These are phyloP conservation scores for Suillus occidentalis DNA, from an alignment of 768 basidiomycete genomes.

Conservation along the genomic window DNA sequence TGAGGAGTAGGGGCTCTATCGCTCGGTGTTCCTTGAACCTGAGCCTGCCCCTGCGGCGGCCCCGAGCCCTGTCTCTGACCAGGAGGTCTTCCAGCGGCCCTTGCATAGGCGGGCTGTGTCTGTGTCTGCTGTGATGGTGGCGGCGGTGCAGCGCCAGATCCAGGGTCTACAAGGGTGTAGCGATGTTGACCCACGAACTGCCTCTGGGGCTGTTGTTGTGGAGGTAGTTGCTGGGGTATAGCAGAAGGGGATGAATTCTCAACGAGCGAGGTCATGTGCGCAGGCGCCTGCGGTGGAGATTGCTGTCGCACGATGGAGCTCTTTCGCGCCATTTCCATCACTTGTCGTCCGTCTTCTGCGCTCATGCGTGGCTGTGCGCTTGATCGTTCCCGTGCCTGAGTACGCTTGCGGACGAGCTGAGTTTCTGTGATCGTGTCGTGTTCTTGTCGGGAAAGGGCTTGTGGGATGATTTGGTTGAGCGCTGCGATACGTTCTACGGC, in stretches of 20 bases:
- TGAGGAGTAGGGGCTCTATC: slow-evolving; percentile 9
- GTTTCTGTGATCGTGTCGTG: slow-evolving; percentile 78
- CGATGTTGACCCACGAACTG: slow-evolving; percentile 42
- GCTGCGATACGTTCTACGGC: slow-evolving; percentile 73
- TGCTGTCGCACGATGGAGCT: slow-evolving; percentile 38
- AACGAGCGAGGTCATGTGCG: slow-evolving; percentile 14
- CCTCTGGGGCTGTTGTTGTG: slow-evolving; percentile 7
- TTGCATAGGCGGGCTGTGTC: slow-evolving; percentile 17
- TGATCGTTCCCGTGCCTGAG: slow-evolving; percentile 64
- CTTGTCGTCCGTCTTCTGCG: slow-evolving; percentile 38
- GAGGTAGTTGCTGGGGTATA: slow-evolving; percentile 8
- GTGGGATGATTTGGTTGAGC: slow-evolving; percentile 59
- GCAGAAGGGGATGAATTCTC: slow-evolving; percentile 13
- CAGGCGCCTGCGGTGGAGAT: slow-evolving; percentile 9
- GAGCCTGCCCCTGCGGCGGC: slow-evolving; percentile 12
- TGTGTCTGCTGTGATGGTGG: slow-evolving; percentile 14
- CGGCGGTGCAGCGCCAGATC: slow-evolving; percentile 20
- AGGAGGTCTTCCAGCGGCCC: slow-evolving; percentile 33
- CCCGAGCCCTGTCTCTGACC: slow-evolving; percentile 24
- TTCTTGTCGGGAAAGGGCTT: slow-evolving; percentile 70
- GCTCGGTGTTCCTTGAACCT: slow-evolving; percentile 4
- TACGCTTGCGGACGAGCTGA: slow-evolving; percentile 82
- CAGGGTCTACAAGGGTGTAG: slow-evolving; percentile 50
- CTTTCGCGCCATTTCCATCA: slow-evolving; percentile 57
- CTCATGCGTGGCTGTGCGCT: slow-evolving; percentile 31